Base-by-base conservation (phyloP, 148 eudicot genomes). In the Fagopyrum homotropicum region DNA sequence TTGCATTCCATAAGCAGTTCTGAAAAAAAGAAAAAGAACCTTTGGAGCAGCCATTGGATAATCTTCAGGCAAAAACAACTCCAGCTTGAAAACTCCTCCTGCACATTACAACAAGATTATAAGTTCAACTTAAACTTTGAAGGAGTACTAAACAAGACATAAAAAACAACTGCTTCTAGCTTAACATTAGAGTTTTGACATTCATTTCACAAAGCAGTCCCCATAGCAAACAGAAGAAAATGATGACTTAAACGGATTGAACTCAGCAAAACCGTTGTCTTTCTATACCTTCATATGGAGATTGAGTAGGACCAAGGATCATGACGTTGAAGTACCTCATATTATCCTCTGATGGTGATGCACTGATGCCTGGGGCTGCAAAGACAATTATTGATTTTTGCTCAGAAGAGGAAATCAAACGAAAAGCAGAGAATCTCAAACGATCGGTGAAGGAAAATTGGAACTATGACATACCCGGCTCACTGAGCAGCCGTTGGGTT, bases 11-110 rank as follows among this genome's bases (percentile, higher is more conserved):
- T 5, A 22, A 7, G 30, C 64, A 61, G 0, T 22, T 17, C 6
- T 29, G 8, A 16, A 56, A 35, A 35, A 35, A 35, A 35, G 40
- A 35, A 35, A 30, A 30, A 57, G 74, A 85, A 91, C 98, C 97
- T 93, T 93, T 22, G 98, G 98, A 69, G 98, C 98, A 80, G 98
- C 97, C 98, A 93, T 91, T 44, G 97, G 98, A 83, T 93, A 93
- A 76, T 93, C 98, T 83, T 93, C 98, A 7, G 98, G 98, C 81
- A 93, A 81, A 86, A 93, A 93, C 74, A 93, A 77, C 81, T 93
- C 98, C 85, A 93, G 78, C 88, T 91, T 93, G 82, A 93, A 93
- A 59, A 93, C 95, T 63, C 98, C 98, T 77, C 98, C 98, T 93
- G 69, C 74, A 86, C 22, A 70, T 46, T 15, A 69, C 72, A 22